phyloP scores from a whole-genome alignment of 306 rosid genomes.

The Rosa multiflora region DNA sequence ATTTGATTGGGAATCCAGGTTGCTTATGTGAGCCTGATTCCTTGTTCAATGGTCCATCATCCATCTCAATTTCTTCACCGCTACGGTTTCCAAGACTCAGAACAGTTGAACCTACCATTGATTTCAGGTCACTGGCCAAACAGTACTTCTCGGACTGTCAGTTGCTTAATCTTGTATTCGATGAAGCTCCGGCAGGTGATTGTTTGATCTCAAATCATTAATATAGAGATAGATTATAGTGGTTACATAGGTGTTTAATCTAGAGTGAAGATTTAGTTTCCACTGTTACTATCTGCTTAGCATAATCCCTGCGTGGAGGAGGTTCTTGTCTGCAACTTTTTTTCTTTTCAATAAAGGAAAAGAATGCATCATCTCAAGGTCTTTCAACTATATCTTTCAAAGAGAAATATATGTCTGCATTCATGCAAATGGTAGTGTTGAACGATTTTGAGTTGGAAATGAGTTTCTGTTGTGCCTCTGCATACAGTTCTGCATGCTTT shows the following conservation, averaged over 20 bases:
- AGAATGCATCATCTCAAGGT: background rate
- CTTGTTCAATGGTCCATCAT: constrained; percentile 95
- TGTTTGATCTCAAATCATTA: constrained; percentile 24
- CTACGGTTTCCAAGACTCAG: constrained; percentile 86
- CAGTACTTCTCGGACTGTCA: constrained; percentile 83
- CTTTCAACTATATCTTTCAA: background rate
- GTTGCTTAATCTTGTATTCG: constrained; percentile 81
- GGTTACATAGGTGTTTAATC: background rate
- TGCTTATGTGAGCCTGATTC: constrained; percentile 86
- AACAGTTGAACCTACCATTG: constrained; percentile 69
- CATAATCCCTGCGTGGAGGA: background rate
- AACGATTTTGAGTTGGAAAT: background rate
- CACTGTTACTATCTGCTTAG: background rate
- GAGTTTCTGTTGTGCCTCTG: background rate
- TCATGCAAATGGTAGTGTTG: background rate
- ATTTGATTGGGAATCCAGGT: constrained; percentile 91
- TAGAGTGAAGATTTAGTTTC: background rate
- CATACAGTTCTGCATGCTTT: background rate
- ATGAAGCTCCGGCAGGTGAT: constrained; percentile 78
- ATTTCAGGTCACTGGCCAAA: constrained; percentile 91
- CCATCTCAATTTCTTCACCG: constrained; percentile 95
- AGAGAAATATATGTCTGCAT: background rate
- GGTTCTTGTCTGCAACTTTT: background rate
- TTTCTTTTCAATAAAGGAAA: background rate
- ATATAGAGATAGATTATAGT: background rate